Evolutionary conservation across 192 early-diverging fungal species (phyloP), one percentile per base, ranked within the genome.

Genomic region (Haplosporangium gracile): DNA sequence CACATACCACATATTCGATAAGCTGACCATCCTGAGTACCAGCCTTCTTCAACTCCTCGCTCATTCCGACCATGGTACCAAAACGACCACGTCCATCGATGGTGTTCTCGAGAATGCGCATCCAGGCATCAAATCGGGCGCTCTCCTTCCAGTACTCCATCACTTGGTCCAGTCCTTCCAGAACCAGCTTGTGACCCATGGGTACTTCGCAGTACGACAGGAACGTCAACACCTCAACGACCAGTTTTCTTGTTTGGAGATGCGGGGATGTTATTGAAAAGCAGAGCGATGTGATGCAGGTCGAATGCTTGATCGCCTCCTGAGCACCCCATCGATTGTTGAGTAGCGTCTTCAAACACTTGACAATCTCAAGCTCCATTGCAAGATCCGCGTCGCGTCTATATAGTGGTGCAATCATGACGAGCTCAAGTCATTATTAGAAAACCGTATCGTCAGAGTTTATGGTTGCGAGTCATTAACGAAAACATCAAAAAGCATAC

Each of bases 291-390:
- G 93, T 91, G 69, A 95, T 94, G 76, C 95, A 95, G 43, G 91
- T 88, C 2, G 95, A 91, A 81, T 93, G 89, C 34, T 90, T 87
- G 78, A 96, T 86, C 18, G 93, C 95, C 77, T 96, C 95, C 49
- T 93, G 92, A 2, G 95, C 95, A 36, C 95, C 95, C 93, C 94
- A 95, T 42, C 90, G 83, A 57, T 92, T 94, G 76, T 96, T 96
- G 71, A 96, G 89, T 8, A 96, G 84, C 1, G 93, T 91, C 68
- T 96, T 95, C 75, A 96, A 92, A 79, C 95, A 95, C 76, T 94
- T 95, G 24, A 95, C 92, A 70, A 96, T 95, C 83, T 95, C 95
- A 36, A 93, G 90, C 81, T 96, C 95, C 93, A 95, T 95, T 55
- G 93, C 90, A 24, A 95, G 88, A 86, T 96, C 95, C 47, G 92